Evolutionary conservation across 345 rosid species (phyloP), one percentile per base, ranked within the genome.

Genomic region (Raphanus raphanistrum): DNA sequence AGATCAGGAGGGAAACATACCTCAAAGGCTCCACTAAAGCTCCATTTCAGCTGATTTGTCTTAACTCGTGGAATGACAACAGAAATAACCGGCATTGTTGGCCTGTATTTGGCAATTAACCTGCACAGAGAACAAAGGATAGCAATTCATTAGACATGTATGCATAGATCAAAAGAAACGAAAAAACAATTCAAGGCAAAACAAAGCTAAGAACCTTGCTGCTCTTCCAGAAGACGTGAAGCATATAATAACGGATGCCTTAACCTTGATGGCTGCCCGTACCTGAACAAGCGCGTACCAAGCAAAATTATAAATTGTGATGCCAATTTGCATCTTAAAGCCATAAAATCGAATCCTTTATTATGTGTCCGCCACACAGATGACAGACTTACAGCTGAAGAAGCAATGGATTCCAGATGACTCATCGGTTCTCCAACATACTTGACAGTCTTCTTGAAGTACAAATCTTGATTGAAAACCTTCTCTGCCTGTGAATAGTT

Each of bases 191-290:
- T 21, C 3, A 21, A 9, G 8, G n/a, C 28, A 17, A 52, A 71
- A 48, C 25, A 45, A 16, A 15, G 62, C 8, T 57, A 57, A 0
- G 57, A 85, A 95, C 99, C 98, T 92, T 60, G 97, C 99, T 80
- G 99, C 98, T 80, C 96, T 89, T 76, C 99, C 97, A 29, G 97
- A 91, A 76, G 99, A 95, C 58, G 99, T 95, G 85, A 95, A 95
- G 84, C 99, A 95, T 72, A 95, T 91, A 38, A 95, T 91, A 16
- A 86, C 96, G 8, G 99, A 95, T 55, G 99, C 98, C 87, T 91
- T 95, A 41, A 95, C 99, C 87, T 95, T 95, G 76, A 95, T 95
- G 48, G 99, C 99, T 31, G 98, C 99, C 36, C 99, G 86, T 27
- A 95, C 99, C 98, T 95, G 79, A 25, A 32, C 57, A 70, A 64